These are phyloP conservation scores for Astragalus membranaceus DNA, from an alignment of 306 rosid species.

Conservation along the genomic window DNA sequence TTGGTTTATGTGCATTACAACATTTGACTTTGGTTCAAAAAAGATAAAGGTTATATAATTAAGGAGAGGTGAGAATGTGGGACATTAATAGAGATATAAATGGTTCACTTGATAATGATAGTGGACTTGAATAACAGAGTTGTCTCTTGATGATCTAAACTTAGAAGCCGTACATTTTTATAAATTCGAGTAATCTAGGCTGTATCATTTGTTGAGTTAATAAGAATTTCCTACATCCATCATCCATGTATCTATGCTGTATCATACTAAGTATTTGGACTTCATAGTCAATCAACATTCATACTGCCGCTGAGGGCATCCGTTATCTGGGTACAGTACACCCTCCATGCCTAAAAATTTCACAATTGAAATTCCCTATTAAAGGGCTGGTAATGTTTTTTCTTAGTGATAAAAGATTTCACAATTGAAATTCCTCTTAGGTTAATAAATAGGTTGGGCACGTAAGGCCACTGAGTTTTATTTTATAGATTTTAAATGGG, in stretches of 20 bases:
- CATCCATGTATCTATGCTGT: not conserved
- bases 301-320: not conserved
- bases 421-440: not conserved
- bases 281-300: conserved; percentile 7
- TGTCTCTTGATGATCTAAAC: not conserved
- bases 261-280: not conserved
- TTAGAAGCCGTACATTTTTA: not conserved
- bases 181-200: not conserved
- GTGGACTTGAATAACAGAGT: not conserved
- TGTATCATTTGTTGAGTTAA: not conserved
- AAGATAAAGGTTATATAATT: not conserved
- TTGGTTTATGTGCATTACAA: not conserved
- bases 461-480: not conserved
- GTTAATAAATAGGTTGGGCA: not conserved
- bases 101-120: not conserved
- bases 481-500: no score
- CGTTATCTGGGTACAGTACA: not conserved
- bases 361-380: not conserved
- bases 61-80: not conserved
- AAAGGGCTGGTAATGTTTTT: no score
- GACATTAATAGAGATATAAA: not conserved
- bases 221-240: not conserved
- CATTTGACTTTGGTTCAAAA: not conserved
- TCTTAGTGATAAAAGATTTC: no score
- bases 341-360: not conserved